Base-by-base conservation (phyloP, 768 basidiomycete genomes). In the Neoboletus subvelutipes region DNA sequence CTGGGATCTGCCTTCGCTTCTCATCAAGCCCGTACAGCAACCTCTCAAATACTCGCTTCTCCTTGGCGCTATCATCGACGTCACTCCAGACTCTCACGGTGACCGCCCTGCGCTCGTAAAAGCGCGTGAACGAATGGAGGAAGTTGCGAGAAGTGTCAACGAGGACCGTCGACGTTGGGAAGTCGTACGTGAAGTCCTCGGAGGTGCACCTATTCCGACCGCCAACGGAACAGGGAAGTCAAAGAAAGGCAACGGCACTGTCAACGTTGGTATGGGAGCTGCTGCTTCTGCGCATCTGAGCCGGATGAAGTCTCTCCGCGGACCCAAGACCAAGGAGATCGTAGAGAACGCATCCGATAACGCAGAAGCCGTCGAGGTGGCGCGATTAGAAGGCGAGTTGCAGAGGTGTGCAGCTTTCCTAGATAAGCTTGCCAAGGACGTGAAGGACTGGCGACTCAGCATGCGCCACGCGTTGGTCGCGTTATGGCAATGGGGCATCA, bases 11-110 rank as follows among this genome's bases (percentile, higher is more conserved):
- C 80, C 92, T 6, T 94, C 93, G 0, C 82, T 98, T 39, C 87
- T 99, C 58, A 98, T 99, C 73, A 98, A 98, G 73, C 97, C 97
- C 34, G 93, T 99, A 4, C 97, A 98, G 67, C 86, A 96, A 17
- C 81, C 98, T 53, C 85, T 98, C 61, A 98, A 98, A 70, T 99
- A 99, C 67, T 85, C 92, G 0, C 82, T 98, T 10, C 81, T 99
- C 29, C 83, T 99, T 34, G 74, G 76, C 26, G 83, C 90, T 26
- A 86, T 93, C 61, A 81, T 88, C 51, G 84, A 87, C 49, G 87
- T 86, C 65, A 93, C 92, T 0, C 83, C 86, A 8, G 82, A 85
- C 51, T 69, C 72, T 24, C 89, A 92, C 65, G 75, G 77, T 1
- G 91, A 92, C 73, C 86, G 86, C 20, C 34, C 61, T 1, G 57